Percentiles rank a stretch among this genome's conserved stretches.
phyloP scores from a whole-genome alignment of 2,329 filamentous ascomycete genomes.

The Pyricularia grisea region DNA sequence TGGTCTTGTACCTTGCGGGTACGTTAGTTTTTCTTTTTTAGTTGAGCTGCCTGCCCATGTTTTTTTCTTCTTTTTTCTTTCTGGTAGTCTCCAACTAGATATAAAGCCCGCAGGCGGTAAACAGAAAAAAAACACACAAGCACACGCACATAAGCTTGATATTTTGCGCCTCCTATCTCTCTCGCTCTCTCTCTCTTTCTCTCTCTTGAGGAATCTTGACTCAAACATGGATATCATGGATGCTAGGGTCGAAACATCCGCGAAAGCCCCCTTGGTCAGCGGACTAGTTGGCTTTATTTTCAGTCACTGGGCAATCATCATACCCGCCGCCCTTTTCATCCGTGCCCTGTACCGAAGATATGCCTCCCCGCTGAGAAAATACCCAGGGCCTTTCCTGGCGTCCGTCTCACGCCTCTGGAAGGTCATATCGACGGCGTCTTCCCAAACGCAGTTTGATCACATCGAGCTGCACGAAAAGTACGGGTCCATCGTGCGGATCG shows the following conservation, averaged over 20 bases:
- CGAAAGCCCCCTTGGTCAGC: constrained; percentile 13
- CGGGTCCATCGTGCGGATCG: constrained; percentile 38
- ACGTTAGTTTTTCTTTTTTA: not conserved
- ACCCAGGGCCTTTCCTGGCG: constrained; percentile 23
- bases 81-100: not conserved
- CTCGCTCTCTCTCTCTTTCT: too few relatives aligned
- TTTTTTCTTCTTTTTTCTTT: not conserved
- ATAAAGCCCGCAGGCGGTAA: too few relatives aligned
- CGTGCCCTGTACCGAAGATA: constrained; percentile 21
- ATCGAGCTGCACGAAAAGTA: constrained; percentile 34
- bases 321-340: constrained; percentile 16
- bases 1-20: not conserved
- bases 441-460: constrained; percentile 31
- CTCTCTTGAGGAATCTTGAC: not conserved
- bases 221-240: constrained; percentile 2
- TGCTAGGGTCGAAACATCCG: constrained; percentile 7
- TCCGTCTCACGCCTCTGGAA: constrained; percentile 31
- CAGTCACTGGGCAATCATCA: constrained; percentile 19
- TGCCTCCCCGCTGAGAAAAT: constrained; percentile 23
- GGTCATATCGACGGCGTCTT: constrained; percentile 24
- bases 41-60: not conserved
- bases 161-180: too few relatives aligned
- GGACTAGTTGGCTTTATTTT: constrained; percentile 13
- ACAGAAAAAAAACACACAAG: too few relatives aligned
- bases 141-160: too few relatives aligned